Conservation (phyloP, 1,139 yeast genomes). For the Saccharomyces hybrid region DNA sequence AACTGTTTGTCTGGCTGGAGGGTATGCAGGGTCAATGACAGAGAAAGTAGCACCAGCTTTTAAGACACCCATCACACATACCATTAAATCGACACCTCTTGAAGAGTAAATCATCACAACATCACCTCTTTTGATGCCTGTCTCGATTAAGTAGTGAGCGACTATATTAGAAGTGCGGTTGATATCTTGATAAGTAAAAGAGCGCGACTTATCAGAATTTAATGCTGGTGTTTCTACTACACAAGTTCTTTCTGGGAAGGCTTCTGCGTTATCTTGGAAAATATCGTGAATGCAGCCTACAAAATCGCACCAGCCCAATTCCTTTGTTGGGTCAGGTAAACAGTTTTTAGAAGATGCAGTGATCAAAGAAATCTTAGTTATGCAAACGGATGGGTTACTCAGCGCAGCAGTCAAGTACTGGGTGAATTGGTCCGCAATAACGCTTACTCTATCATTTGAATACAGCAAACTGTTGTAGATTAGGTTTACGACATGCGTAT, state of each 20-base stretch:
- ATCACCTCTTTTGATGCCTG: constrained; percentile 84
- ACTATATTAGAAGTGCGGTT: constrained; percentile 90
- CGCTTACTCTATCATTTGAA: constrained; percentile 57
- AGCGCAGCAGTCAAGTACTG: constrained; percentile 41
- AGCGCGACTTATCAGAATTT: constrained; percentile 50
- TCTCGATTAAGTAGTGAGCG: constrained; percentile 74
- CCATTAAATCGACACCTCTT: constrained; percentile 93
- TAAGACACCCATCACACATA: constrained; percentile 94
- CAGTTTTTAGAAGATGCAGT: constrained; percentile 51
- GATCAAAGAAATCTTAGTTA: constrained; percentile 59
- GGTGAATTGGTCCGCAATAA: constrained; percentile 64
- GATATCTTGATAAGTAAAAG: constrained; percentile 76
- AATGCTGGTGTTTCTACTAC: constrained; percentile 81
- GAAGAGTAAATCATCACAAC: constrained; percentile 96
- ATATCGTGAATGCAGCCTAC: constrained; percentile 96
- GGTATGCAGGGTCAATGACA: constrained; percentile 97
- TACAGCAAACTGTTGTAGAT: constrained; percentile 70
- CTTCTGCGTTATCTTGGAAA: constrained; percentile 73
- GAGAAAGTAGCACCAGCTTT: constrained; percentile 98
- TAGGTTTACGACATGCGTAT: constrained; percentile 11
- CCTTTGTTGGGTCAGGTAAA: constrained; percentile 81
- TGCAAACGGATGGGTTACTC: constrained; percentile 34
- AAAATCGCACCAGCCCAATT: constrained; percentile 84
- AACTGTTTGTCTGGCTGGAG: constrained; percentile 93
- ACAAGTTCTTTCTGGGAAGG: constrained; percentile 78